A percentile compares a stretch with the other conserved stretches of the same genome.
Conservation (phyloP, 1,284 basidiomycete genomes). For the Puccinia novopanici region DNA sequence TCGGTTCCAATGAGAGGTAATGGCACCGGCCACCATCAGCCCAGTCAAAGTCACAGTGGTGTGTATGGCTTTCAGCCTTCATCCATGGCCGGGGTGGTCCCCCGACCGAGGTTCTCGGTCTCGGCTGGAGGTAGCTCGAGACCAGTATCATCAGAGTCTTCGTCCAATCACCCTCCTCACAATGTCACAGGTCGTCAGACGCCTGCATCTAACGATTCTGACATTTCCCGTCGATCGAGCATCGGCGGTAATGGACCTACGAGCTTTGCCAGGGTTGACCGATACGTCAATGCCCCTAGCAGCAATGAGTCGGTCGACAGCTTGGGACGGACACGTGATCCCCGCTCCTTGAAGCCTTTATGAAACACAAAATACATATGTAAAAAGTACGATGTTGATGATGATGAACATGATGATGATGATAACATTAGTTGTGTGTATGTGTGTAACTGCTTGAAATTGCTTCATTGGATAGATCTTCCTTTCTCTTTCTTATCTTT, state of each 20-base stretch:
- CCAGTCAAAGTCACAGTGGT: conserved; percentile 48
- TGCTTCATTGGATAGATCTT: not conserved
- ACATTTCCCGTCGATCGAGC: conserved; percentile 20
- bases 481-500: not conserved
- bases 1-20: not conserved
- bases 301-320: not conserved
- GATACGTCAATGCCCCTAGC: not conserved
- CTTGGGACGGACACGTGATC: not conserved
- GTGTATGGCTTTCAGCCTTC: conserved; percentile 34
- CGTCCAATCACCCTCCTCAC: not conserved
- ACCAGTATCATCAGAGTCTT: conserved; percentile 23
- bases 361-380: no score
- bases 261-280: not conserved
- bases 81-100: not conserved
- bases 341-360: conserved; percentile 11
- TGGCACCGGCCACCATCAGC: conserved; percentile 22
- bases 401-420: not conserved
- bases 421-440: not conserved
- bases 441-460: no score
- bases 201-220: conserved; percentile 20
- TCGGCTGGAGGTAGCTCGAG: conserved; percentile 7
- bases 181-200: conserved; percentile 16
- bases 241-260: not conserved
- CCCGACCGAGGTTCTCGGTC: conserved; percentile 6
- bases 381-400: no score